Base-by-base conservation (phyloP, 108 stramenopile genomes). In the Schizochytrium sp. region DNA sequence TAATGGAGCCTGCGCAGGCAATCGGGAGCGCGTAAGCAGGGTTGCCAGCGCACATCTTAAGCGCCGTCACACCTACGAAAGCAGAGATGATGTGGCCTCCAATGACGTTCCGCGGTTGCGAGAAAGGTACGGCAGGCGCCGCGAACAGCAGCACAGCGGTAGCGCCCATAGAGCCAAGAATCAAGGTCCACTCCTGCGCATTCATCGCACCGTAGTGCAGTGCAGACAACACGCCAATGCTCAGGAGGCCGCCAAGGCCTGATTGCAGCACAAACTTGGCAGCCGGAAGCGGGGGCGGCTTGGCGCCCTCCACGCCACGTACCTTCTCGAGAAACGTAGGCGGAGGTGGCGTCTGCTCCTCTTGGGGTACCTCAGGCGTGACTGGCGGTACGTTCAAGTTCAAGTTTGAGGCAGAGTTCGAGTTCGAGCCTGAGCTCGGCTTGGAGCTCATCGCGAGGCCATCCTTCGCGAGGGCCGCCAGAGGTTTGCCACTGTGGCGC, bases 51-150 rank as follows among this genome's bases (percentile, higher is more conserved):
- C 47, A 83, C 10, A 83, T n/a, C 76, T 83, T 49, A 40, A 55
- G 53, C 28, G 76, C 76, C 10, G 76, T n/a, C 38, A 83, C 76
- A 38, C 76, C 76, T 5, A 49, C 47, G 55, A 83, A 83, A 53
- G 76, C 76, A 5, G 50, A 55, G 10, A 83, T 28, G 17, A 83
- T n/a, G 28, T 83, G 76, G 10, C 76, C 76, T 10, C 76, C 76
- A 50, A 83, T 83, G 0, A 83, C 76, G 28, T 83, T 83, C 1
- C 76, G 76, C 47, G 76, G 76, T 40, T 83, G 76, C 76, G 76
- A 83, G 28, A 83, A 83, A 47, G 76, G 76, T n/a, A 55, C 76
- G 28, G 47, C 76, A 7, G 76, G 76, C 76, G 76, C 76, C 13
- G 50, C 76, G 28, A 83, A 83, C 8, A 83, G 76, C 53, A 83